phyloP scores from a whole-genome alignment of 208 protist species.

The Crithidia acanthocephali region DNA sequence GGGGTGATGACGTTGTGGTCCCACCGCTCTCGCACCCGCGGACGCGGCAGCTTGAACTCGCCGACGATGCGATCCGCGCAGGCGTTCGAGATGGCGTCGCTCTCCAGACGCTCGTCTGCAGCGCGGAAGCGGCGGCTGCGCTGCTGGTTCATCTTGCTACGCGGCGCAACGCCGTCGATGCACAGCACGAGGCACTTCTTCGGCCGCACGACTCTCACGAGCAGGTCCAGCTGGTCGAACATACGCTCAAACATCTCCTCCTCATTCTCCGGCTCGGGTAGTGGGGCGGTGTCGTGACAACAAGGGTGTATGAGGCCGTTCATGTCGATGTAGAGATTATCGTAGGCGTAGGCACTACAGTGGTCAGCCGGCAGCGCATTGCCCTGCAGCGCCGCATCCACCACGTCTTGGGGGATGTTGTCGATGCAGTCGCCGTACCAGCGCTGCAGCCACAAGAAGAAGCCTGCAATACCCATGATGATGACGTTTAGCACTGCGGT shows the following conservation, averaged over 20 bases:
- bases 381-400: constrained; percentile 57
- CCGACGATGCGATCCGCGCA: constrained; percentile 63
- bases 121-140: constrained; percentile 97
- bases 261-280: constrained; percentile 81
- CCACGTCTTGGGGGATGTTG: constrained; percentile 74
- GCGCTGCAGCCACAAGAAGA: constrained; percentile 90
- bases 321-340: constrained; percentile 99
- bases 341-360: constrained; percentile 57
- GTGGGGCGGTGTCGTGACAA: constrained; percentile 96
- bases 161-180: constrained; percentile 98
- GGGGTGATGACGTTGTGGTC: constrained; percentile 99
- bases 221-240: constrained; percentile 97
- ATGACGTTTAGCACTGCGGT: no score
- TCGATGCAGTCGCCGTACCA: constrained; percentile 85
- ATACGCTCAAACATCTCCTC: constrained; percentile 95
- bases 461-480: constrained; percentile 91
- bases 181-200: constrained; percentile 98
- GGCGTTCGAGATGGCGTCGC: constrained; percentile 64
- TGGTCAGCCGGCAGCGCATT: constrained; percentile 30
- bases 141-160: constrained; percentile 99
- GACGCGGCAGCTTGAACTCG: constrained; percentile 63
- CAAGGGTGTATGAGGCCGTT: constrained; percentile 99
- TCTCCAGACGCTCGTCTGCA: constrained; percentile 91
- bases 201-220: constrained; percentile 98
- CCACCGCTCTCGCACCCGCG: constrained; percentile 79